A percentile compares a stretch with the other conserved stretches of the same genome.
Evolutionary conservation across 768 basidiomycete genomes (phyloP).

Genomic region (Kwoniella botswanensis): DNA sequence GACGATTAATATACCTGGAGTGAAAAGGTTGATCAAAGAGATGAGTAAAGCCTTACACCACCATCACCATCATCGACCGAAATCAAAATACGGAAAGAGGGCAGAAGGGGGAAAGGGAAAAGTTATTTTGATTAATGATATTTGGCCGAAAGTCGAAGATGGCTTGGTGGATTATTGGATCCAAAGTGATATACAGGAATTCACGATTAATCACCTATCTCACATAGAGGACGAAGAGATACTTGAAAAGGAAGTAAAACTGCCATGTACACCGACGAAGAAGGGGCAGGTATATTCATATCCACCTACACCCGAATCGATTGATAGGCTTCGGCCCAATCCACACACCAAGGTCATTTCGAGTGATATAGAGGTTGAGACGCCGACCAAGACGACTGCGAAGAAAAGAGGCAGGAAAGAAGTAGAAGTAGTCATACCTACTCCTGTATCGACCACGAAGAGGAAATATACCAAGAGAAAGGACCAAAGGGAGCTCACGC

Average conservation of each 20-base stretch:
- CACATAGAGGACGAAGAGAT: conserved; percentile 17
- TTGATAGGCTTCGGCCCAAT: not conserved
- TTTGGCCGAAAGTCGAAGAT: conserved; percentile 78
- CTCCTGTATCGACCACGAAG: conserved; percentile 6
- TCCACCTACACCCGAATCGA: conserved; percentile 24
- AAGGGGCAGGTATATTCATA: conserved; percentile 2
- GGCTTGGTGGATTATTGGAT: conserved; percentile 89
- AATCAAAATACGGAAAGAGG: not conserved
- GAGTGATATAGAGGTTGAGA: not conserved
- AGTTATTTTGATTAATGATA: conserved; percentile 81
- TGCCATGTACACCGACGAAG: conserved; percentile 15
- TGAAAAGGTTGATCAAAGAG: conserved; percentile 87
- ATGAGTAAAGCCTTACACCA: conserved; percentile 69
- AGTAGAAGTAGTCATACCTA: conserved; percentile 5
- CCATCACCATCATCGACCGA: conserved; percentile 10
- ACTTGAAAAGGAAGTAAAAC: not conserved
- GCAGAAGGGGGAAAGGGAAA: conserved; percentile 60
- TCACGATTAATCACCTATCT: conserved; percentile 64
- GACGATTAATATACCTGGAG: conserved; percentile 84
- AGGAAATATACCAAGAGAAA: conserved; percentile 6
- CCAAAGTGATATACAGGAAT: conserved; percentile 82
- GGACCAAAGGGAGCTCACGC: not conserved
- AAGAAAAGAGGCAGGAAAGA: not conserved
- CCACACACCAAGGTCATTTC: not conserved
- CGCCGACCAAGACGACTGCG: not conserved